These are phyloP conservation scores for Fusarium duplospermum DNA, from an alignment of 2,329 filamentous ascomycete genomes.

Conservation along the genomic window DNA sequence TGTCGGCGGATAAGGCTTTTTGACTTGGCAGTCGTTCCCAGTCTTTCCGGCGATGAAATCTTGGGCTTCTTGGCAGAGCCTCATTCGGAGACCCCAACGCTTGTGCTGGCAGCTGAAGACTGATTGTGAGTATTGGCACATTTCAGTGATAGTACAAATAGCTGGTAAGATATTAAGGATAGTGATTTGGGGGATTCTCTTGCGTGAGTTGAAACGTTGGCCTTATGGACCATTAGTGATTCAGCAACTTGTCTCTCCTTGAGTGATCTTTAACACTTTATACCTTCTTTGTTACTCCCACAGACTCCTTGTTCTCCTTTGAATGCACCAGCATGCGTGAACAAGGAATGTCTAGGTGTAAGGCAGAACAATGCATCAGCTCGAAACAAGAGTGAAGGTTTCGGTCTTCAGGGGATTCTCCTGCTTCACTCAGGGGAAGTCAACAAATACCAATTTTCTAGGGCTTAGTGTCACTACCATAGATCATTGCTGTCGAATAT, in stretches of 20 bases:
- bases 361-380: not conserved
- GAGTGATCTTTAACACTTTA: not conserved
- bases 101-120: slow-evolving; percentile 44
- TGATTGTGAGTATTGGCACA: slow-evolving; percentile 46
- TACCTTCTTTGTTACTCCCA: not conserved
- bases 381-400: not conserved
- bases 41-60: slow-evolving; percentile 18
- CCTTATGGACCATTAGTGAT: not conserved
- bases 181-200: not conserved
- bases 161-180: not conserved
- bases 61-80: slow-evolving; percentile 33
- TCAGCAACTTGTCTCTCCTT: slow-evolving; percentile 1
- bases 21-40: slow-evolving; percentile 30
- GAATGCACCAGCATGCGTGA: not conserved
- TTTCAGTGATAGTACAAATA: slow-evolving; percentile 11
- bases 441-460: not conserved
- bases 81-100: slow-evolving; percentile 42
- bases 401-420: not conserved
- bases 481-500: not conserved
- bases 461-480: too few relatives aligned
- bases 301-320: not conserved
- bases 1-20: slow-evolving; percentile 39
- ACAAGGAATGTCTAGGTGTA: not conserved
- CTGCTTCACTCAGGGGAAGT: not conserved
- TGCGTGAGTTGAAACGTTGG: not conserved